These are phyloP conservation scores for Wickerhamiella brachini DNA, from an alignment of 805 yeast species.

Conservation along the genomic window DNA sequence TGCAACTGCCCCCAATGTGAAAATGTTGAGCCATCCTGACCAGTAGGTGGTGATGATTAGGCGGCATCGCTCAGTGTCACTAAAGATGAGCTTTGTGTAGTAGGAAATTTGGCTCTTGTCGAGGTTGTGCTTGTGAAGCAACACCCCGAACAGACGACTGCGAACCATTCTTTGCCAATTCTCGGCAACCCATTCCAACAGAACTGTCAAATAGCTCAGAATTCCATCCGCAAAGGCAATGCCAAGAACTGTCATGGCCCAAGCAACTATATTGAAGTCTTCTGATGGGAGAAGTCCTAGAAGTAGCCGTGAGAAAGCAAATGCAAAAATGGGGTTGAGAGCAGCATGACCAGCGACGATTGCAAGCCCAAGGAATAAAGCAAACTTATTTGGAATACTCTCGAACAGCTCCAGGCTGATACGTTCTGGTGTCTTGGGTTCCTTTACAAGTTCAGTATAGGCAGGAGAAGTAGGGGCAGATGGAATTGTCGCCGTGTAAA, in stretches of 20 bases:
- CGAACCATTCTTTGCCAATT: slow-evolving; percentile 49
- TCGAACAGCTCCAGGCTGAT: background rate
- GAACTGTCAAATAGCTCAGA: slow-evolving; percentile 34
- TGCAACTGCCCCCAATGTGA: slow-evolving; percentile 45
- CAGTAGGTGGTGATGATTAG: slow-evolving; percentile 49
- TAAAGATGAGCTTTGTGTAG: slow-evolving; percentile 55
- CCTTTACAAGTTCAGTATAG: background rate
- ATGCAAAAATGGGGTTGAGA: slow-evolving; percentile 66
- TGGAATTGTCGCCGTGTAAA: background rate
- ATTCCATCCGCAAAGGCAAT: slow-evolving; percentile 54
- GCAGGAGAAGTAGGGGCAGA: background rate
- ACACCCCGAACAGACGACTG: slow-evolving; percentile 31
- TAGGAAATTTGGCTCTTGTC: slow-evolving; percentile 31
- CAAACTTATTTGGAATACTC: slow-evolving; percentile 12
- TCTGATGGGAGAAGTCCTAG: slow-evolving; percentile 41
- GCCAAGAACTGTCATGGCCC: slow-evolving; percentile 56
- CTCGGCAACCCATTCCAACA: slow-evolving; percentile 50
- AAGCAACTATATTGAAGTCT: slow-evolving; percentile 27
- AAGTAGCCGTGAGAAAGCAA: slow-evolving; percentile 55
- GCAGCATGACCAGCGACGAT: slow-evolving; percentile 45
- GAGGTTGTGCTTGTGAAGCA: slow-evolving; percentile 37
- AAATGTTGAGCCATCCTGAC: slow-evolving; percentile 38
- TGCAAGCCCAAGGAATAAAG: slow-evolving; percentile 36
- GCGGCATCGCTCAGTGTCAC: slow-evolving; percentile 71
- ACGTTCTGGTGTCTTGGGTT: background rate